Base-by-base conservation (phyloP, 768 basidiomycete species). In the Amanita fuliginea region DNA sequence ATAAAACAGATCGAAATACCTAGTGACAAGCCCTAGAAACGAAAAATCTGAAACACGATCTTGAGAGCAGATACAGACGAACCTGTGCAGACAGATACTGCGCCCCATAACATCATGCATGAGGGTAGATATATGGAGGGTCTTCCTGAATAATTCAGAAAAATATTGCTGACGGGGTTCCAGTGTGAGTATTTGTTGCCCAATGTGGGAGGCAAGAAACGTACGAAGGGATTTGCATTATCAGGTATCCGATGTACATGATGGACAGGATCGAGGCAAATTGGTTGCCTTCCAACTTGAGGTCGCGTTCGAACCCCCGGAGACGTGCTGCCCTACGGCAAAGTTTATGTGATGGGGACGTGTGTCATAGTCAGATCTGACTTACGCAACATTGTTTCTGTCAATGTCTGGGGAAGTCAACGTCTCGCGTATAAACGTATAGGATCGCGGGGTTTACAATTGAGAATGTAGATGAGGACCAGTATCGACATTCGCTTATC, bases 181-280 rank as follows among this genome's bases (percentile, higher is more conserved):
- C 8, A 30, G 33, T 24, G n/a, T 10, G 49, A 30, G 52, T 14
- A 39, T 16, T 41, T 46, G 28, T 16, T 22, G 19, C 41, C n/a
- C 32, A 40, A 30, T 26, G 36, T 26, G 46, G 10, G 21, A 43
- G 26, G 24, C 21, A 10, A 44, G n/a, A 39, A 11, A 58, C 77
- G 58, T 56, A 82, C 80, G 80, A 83, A 30, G 82, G 82, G 22
- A 84, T 70, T 60, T 85, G 83, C 83, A 84, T 83, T 28, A 81
- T 57, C 51, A 79, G 74, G 54, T 84, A 83, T 13, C 83, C 83
- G 28, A 82, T 69, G 54, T 83, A 84, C 42, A 84, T 70, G 46
- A 79, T 72, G 39, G 78, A 76, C 32, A 85, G 58, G 8, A 84
- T 59, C 3, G 77, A 76, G 6, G 75, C 71, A 58, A 84, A 86